Conservation (phyloP, 768 basidiomycete genomes). For the Obba rivulosa region DNA sequence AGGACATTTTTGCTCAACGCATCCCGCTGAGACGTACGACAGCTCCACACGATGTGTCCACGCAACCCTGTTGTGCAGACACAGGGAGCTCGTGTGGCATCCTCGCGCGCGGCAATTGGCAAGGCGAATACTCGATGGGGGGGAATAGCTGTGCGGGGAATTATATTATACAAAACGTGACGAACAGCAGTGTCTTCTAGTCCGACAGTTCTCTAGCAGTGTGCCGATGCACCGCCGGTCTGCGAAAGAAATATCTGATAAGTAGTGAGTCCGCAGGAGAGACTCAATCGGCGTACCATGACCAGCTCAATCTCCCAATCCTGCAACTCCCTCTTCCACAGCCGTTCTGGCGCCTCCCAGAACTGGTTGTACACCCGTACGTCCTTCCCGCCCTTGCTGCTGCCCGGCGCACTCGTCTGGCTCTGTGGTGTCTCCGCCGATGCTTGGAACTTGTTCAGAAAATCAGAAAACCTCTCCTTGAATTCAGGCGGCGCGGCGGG, state of each 20-base stretch:
- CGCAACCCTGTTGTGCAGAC: too few species aligned
- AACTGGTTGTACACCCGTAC: slow-evolving; percentile 20
- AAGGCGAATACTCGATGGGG: too few species aligned
- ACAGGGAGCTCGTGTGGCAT: too few species aligned
- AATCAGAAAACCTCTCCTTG: slow-evolving; percentile 23
- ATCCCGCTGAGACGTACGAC: too few species aligned
- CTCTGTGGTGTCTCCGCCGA: slow-evolving; percentile 1
- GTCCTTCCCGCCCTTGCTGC: slow-evolving; percentile 6
- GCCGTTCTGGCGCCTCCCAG: slow-evolving; percentile 24
- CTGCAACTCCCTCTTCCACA: slow-evolving; percentile 19
- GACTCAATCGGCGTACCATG: slow-evolving; percentile 12
- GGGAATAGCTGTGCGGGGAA: too few species aligned
- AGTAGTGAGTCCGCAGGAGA: not conserved
- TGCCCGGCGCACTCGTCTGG: not conserved
- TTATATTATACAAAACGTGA: too few species aligned
- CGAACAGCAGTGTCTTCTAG: too few species aligned
- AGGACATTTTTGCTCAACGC: too few species aligned
- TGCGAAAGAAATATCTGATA: slow-evolving; percentile 18
- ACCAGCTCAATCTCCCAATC: slow-evolving; percentile 26
- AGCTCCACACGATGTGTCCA: too few species aligned
- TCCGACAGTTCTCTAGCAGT: slow-evolving; percentile 14
- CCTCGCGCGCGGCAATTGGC: too few species aligned
- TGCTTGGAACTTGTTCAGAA: slow-evolving; percentile 21
- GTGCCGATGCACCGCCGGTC: slow-evolving; percentile 67
- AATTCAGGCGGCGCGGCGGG: slow-evolving; percentile 23